These are phyloP conservation scores for Saccharomyces mikatae DNA, from an alignment of 805 yeast species.

Conservation along the genomic window DNA sequence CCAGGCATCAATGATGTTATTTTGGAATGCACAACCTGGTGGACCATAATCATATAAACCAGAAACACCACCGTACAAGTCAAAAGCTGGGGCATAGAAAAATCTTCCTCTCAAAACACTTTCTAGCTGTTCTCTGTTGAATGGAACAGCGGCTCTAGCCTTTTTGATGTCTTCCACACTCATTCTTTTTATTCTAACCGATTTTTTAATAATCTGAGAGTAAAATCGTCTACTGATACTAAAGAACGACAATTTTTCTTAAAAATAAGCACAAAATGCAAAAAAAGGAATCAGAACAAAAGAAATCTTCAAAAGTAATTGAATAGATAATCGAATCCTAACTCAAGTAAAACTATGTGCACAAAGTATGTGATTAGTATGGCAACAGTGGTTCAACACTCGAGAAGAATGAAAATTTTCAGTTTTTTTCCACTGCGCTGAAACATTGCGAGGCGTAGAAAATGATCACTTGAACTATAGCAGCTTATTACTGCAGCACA, in stretches of 20 bases:
- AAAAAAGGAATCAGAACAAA: not conserved
- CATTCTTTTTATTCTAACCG: constrained; percentile 24
- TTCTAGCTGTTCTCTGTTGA: constrained; percentile 83
- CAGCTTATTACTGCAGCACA: not conserved
- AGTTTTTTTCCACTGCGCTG: not conserved
- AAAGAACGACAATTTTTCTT: constrained; percentile 7
- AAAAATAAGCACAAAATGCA: not conserved
- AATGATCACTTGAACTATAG: not conserved
- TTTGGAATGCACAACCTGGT: constrained; percentile 98
- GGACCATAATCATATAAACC: constrained; percentile 99
- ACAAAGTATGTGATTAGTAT: not conserved
- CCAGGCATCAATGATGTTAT: constrained; percentile 91
- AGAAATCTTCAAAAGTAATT: not conserved
- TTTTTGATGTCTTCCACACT: constrained; percentile 28
- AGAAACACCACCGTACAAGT: constrained; percentile 95
- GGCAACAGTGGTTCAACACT: not conserved
- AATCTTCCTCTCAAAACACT: constrained; percentile 89
- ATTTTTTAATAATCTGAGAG: constrained; percentile 22
- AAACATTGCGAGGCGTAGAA: not conserved
- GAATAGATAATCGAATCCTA: not conserved
- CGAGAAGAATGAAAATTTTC: not conserved
- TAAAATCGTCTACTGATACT: constrained; percentile 21
- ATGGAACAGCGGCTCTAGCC: constrained; percentile 33
- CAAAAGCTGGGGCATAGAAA: constrained; percentile 96
- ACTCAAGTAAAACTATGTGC: not conserved